Evolutionary conservation across 495 filamentous ascomycete genomes (phyloP).

Genomic region (Hypoxylon perforatum): DNA sequence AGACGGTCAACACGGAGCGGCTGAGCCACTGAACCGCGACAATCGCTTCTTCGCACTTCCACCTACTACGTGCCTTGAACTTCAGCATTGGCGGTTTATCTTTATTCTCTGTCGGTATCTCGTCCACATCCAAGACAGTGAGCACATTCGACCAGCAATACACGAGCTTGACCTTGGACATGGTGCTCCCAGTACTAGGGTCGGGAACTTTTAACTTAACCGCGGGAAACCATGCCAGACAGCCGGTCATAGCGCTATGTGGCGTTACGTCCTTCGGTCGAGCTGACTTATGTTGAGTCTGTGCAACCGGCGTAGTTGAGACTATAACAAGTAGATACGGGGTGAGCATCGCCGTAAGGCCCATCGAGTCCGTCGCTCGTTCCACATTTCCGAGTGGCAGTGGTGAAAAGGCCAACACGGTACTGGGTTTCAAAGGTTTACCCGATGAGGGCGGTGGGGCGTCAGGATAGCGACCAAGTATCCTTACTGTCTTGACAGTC

Average conservation of each 20-base stretch:
- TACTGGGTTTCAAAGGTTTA: conserved; percentile 88
- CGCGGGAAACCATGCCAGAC: conserved; percentile 96
- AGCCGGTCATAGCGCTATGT: conserved; percentile 91
- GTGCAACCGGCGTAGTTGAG: conserved; percentile 93
- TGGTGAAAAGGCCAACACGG: conserved; percentile 90
- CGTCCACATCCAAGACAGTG: conserved; percentile 88
- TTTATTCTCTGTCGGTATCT: conserved; percentile 71
- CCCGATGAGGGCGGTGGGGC: conserved; percentile 58
- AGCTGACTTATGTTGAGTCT: conserved; percentile 93
- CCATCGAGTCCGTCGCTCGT: conserved; percentile 86
- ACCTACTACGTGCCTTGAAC: conserved; percentile 86
- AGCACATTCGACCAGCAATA: conserved; percentile 99
- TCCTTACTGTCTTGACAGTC: conserved; percentile 87
- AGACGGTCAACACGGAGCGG: conserved; percentile 87
- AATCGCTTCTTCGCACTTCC: conserved; percentile 94
- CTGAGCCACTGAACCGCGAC: conserved; percentile 98
- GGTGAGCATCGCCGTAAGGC: conserved; percentile 93
- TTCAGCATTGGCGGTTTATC: conserved; percentile 79
- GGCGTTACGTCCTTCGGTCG: conserved; percentile 89
- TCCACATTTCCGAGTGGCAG: conserved; percentile 93
- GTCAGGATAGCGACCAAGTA: conserved; percentile 90
- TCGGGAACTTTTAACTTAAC: conserved; percentile 87
- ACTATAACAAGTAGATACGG: conserved; percentile 96
- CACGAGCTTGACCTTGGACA: conserved; percentile 86
- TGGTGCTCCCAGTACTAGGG: conserved; percentile 60